Percentiles rank a stretch among this genome's conserved stretches.
These are phyloP conservation scores for Solanum hybrid DNA, from an alignment of 305 asterid species.

Conservation along the genomic window DNA sequence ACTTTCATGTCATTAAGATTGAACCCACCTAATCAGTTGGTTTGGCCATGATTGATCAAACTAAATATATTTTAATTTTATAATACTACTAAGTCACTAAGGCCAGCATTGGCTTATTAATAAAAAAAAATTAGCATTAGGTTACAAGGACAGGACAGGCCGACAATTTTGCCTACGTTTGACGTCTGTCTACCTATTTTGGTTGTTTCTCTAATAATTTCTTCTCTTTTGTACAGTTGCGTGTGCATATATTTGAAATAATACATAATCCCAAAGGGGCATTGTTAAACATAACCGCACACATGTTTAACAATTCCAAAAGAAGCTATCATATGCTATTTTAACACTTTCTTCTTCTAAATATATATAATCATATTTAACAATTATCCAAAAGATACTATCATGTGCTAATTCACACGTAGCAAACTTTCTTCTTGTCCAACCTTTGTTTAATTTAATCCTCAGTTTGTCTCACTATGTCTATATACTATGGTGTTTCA, in stretches of 20 bases:
- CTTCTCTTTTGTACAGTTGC: not conserved
- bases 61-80: not conserved
- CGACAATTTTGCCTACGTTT: conserved; percentile 3
- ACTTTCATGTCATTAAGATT: not conserved
- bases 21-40: not conserved
- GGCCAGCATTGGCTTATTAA: not conserved
- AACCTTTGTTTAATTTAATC: not conserved
- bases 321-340: not conserved
- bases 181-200: not conserved
- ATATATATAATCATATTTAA: not conserved
- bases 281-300: not conserved
- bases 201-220: not conserved
- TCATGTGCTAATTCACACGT: not conserved
- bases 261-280: not conserved
- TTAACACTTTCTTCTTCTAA: not conserved
- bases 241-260: not conserved
- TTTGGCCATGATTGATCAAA: not conserved
- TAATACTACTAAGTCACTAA: not conserved
- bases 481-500: not conserved
- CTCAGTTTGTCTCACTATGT: not conserved
- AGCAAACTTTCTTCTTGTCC: not conserved
- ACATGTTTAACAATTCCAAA: not conserved
- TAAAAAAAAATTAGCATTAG: not conserved
- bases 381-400: not conserved
- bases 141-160: not conserved